Evolutionary conservation across 192 early-diverging fungal species (phyloP).

Genomic region (Cladochytrium replicatum): DNA sequence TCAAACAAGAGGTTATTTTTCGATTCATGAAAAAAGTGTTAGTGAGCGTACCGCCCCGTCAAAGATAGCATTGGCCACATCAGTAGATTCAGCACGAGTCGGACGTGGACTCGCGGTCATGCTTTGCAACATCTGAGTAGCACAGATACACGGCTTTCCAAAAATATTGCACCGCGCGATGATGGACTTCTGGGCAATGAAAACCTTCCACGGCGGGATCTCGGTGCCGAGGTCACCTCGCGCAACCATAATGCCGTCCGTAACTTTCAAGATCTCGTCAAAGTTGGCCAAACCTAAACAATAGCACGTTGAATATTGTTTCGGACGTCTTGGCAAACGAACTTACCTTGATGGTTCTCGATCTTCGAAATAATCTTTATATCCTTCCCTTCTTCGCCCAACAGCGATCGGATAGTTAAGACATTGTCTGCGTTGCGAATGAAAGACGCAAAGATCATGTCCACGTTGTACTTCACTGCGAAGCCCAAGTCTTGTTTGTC

Average conservation of each 20-base stretch:
- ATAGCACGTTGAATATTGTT: too few species aligned
- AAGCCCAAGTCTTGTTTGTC: slow-evolving; percentile 70
- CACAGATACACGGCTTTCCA: neutral
- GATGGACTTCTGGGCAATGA: slow-evolving; percentile 8
- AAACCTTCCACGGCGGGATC: slow-evolving; percentile 47
- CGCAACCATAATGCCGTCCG: slow-evolving; percentile 86
- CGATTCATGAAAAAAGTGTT: too few species aligned
- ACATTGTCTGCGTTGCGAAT: slow-evolving; percentile 74
- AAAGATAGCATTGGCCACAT: slow-evolving; percentile 82
- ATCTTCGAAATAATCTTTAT: slow-evolving; percentile 87
- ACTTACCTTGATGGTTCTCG: slow-evolving; percentile 81
- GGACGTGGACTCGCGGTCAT: slow-evolving; percentile 63
- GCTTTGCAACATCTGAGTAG: neutral
- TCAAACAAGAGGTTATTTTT: too few species aligned
- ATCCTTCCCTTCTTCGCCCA: neutral
- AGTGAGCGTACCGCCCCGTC: too few species aligned
- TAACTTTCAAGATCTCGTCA: slow-evolving; percentile 75
- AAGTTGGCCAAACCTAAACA: slow-evolving; percentile 77
- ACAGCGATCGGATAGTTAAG: slow-evolving; percentile 1
- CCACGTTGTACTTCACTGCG: slow-evolving; percentile 75
- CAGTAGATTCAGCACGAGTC: slow-evolving; percentile 80
- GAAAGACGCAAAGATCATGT: slow-evolving; percentile 80
- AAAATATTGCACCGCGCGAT: slow-evolving; percentile 7
- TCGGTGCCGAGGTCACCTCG: slow-evolving; percentile 85
- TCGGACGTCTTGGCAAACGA: too few species aligned